phyloP scores from a whole-genome alignment of 257 asterid species.

The Leonotis leonurus region DNA sequence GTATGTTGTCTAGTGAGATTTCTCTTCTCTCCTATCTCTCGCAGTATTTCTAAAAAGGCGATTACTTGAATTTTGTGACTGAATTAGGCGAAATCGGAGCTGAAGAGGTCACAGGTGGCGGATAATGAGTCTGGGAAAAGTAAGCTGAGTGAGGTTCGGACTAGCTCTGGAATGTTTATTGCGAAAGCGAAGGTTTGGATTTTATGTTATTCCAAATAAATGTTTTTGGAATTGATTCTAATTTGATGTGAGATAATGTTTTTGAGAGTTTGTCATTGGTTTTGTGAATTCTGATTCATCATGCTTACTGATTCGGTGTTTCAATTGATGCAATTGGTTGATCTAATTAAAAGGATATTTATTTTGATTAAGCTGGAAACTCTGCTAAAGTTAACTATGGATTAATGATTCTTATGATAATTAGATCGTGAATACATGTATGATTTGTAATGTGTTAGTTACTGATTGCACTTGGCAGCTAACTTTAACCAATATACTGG shows the following conservation, averaged over 20 bases:
- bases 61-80: constrained; percentile 11
- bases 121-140: constrained; percentile 74
- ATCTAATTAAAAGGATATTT: constrained; percentile 1
- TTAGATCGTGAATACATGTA: neutral
- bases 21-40: neutral
- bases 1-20: neutral
- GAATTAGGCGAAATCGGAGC: constrained; percentile 73
- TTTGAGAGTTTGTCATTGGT: neutral
- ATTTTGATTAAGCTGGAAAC: constrained; percentile 1
- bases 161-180: constrained; percentile 97
- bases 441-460: neutral
- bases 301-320: neutral
- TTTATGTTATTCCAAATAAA: neutral
- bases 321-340: neutral
- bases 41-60: neutral
- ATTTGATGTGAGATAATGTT: constrained; percentile 1
- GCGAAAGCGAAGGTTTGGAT: constrained; percentile 64
- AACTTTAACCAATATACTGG: neutral
- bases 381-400: neutral
- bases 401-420: neutral
- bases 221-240: neutral
- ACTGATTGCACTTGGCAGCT: neutral
- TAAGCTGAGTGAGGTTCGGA: constrained; percentile 75
- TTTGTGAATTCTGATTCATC: neutral
- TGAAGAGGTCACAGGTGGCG: constrained; percentile 90